Evolutionary conservation across 257 asterid species (phyloP).

Genomic region (Echites panduratus): DNA sequence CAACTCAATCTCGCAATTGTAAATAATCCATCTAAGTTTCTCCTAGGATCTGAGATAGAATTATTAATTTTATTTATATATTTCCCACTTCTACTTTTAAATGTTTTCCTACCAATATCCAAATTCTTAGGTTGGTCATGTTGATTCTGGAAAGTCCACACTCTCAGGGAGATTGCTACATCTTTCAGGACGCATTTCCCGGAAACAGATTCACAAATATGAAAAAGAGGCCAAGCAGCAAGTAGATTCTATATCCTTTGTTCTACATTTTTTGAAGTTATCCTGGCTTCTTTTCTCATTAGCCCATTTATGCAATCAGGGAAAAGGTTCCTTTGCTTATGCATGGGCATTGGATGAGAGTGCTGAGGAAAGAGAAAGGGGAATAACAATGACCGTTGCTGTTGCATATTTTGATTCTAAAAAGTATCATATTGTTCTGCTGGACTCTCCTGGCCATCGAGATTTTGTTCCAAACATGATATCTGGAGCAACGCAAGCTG

Average conservation of each 20-base stretch:
- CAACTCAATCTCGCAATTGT: constrained; percentile 96
- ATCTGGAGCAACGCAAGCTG: constrained; percentile 99
- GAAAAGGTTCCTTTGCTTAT: constrained; percentile 94
- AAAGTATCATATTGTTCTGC: constrained; percentile 72
- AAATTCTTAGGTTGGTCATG: constrained; percentile 83
- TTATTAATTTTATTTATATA: not conserved
- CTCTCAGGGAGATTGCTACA: constrained; percentile 95
- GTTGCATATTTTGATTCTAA: constrained; percentile 80
- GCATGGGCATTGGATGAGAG: constrained; percentile 99
- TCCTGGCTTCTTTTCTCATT: constrained; percentile 13
- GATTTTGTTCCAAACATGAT: constrained; percentile 99
- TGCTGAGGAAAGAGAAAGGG: constrained; percentile 97
- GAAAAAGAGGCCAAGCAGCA: constrained; percentile 86
- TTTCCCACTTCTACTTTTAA: not conserved
- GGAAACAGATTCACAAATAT: constrained; percentile 74
- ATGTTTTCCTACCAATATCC: constrained; percentile 10
- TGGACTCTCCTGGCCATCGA: constrained; percentile 97
- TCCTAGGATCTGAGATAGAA: not conserved
- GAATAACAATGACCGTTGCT: constrained; percentile 94
- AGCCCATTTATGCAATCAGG: constrained; percentile 45
- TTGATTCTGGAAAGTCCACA: constrained; percentile 98
- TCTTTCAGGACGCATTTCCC: constrained; percentile 75
- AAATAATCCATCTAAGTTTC: constrained; percentile 23
- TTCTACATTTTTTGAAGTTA: constrained; percentile 13
- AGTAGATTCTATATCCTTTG: constrained; percentile 30